phyloP scores from a whole-genome alignment of 1,284 basidiomycete genomes.

The Kwoniella shivajii region DNA sequence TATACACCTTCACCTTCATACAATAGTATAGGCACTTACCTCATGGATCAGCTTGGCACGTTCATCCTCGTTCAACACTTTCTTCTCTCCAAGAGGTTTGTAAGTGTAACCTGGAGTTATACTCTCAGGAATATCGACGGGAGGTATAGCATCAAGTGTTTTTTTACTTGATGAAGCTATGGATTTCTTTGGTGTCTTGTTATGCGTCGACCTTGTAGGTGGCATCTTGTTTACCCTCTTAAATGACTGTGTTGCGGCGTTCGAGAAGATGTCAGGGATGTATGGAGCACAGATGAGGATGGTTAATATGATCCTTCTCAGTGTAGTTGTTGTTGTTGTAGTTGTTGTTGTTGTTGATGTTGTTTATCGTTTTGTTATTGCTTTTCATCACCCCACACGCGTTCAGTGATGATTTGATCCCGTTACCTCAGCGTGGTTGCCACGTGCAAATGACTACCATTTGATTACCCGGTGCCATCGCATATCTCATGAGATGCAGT shows the following conservation, averaged over 20 bases:
- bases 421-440: background rate
- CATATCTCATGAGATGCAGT: too few species aligned
- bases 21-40: constrained; percentile 21
- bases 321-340: background rate
- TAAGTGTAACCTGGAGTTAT: constrained; percentile 41
- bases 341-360: background rate
- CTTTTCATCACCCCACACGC: background rate
- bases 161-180: constrained; percentile 34
- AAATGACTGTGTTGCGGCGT: too few species aligned
- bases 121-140: constrained; percentile 31
- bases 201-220: constrained; percentile 1
- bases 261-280: too few species aligned
- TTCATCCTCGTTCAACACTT: constrained; percentile 33
- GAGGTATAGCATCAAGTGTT: constrained; percentile 33
- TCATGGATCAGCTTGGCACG: constrained; percentile 40
- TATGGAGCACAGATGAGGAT: too few species aligned
- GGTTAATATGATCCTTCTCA: too few species aligned
- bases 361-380: background rate
- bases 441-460: background rate
- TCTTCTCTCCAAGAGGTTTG: background rate
- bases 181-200: constrained; percentile 6
- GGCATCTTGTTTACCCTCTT: constrained; percentile 2
- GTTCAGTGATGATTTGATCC: background rate
- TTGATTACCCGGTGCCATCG: too few species aligned
- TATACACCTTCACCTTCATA: background rate